These are phyloP conservation scores for Tetramitus jugosus DNA, from an alignment of 208 protist genomes.

Conservation along the genomic window DNA sequence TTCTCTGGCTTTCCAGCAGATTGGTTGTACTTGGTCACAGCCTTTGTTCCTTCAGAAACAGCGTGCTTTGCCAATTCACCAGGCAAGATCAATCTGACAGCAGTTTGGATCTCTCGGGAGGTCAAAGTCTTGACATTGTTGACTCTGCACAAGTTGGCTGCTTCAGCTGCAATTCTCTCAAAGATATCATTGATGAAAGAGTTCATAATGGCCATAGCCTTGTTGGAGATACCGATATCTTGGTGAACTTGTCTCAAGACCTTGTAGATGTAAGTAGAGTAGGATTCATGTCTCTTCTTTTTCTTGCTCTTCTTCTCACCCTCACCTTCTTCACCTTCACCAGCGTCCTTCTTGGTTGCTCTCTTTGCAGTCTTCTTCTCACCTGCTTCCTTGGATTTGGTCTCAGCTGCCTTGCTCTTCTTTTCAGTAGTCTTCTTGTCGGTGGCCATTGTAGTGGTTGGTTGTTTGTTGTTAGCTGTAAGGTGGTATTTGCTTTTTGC, in stretches of 20 bases:
- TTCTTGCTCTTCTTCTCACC: slow-evolving; percentile 16
- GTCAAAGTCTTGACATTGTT: slow-evolving; percentile 71
- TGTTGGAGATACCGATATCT: too few species aligned
- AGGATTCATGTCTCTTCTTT: slow-evolving; percentile 6
- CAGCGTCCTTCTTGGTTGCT: not conserved
- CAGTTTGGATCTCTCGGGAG: too few species aligned
- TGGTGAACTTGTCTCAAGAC: too few species aligned
- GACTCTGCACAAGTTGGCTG: slow-evolving; percentile 60
- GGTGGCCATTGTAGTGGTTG: too few species aligned
- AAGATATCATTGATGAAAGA: slow-evolving; percentile 82
- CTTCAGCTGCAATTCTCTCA: slow-evolving; percentile 71
- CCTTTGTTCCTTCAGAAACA: too few species aligned
- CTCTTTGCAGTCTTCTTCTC: not conserved
- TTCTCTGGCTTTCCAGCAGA: too few species aligned
- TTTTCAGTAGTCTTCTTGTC: not conserved
- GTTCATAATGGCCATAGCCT: slow-evolving; percentile 89
- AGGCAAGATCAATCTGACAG: too few species aligned
- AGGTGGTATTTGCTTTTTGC: not conserved
- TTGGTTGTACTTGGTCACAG: slow-evolving; percentile 72
- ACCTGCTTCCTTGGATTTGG: too few species aligned
- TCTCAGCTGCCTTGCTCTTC: not conserved
- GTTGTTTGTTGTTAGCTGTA: not conserved
- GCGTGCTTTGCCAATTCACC: too few species aligned
- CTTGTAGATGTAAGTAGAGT: too few species aligned
- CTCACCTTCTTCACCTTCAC: too few species aligned